Evolutionary conservation across 2,329 filamentous ascomycete species (phyloP).

Genomic region (Stromatinia cepivora): DNA sequence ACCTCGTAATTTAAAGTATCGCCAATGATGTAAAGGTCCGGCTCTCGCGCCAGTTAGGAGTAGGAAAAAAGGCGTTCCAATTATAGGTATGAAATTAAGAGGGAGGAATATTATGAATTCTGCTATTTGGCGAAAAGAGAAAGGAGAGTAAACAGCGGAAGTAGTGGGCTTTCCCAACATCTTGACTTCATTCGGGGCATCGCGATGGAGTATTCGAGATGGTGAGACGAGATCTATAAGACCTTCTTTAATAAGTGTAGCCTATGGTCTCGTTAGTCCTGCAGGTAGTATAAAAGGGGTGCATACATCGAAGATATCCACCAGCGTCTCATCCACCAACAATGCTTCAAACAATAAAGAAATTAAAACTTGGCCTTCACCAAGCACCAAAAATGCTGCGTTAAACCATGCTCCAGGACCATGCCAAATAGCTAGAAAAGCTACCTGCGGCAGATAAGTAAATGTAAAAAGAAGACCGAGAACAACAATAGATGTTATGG

Average conservation of each 20-base stretch:
- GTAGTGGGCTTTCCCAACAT: constrained; percentile 80
- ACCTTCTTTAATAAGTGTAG: constrained; percentile 75
- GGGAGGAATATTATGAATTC: constrained; percentile 79
- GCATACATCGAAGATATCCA: constrained; percentile 77
- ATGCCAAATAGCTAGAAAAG: constrained; percentile 87
- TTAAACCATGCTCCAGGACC: constrained; percentile 86
- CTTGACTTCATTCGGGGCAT: constrained; percentile 71
- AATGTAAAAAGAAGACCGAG: constrained; percentile 86
- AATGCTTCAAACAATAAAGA: constrained; percentile 70
- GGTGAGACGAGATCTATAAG: constrained; percentile 67
- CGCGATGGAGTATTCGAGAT: constrained; percentile 63
- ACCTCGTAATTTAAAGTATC: constrained; percentile 81
- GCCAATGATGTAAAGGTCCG: constrained; percentile 85
- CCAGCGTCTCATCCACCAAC: constrained; percentile 75
- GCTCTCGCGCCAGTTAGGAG: constrained; percentile 83
- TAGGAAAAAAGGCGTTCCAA: constrained; percentile 83
- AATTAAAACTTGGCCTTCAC: constrained; percentile 53
- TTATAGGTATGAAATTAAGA: constrained; percentile 81
- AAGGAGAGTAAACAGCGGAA: constrained; percentile 78
- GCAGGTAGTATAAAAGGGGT: not conserved
- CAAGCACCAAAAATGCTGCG: constrained; percentile 82
- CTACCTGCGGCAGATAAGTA: constrained; percentile 84
- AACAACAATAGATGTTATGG: constrained; percentile 78
- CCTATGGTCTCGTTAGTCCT: constrained; percentile 26
- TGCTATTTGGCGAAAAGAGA: constrained; percentile 85